Evolutionary conservation across 2,329 filamentous ascomycete genomes (phyloP).

Genomic region (Lachnellula hyalina): DNA sequence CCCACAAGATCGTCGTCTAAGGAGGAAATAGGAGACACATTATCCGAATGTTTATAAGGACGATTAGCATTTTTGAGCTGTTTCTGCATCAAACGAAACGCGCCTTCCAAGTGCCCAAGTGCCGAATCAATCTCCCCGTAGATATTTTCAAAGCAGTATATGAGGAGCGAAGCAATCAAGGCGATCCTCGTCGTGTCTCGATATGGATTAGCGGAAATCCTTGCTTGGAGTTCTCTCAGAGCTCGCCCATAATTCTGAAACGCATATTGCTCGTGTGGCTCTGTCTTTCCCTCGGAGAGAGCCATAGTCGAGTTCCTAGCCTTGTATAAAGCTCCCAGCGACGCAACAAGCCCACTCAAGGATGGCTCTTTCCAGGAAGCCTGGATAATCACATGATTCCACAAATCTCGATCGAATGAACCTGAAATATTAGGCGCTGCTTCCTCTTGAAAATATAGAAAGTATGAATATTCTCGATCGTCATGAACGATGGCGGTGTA

Average conservation of each 20-base stretch:
- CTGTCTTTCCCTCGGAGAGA: background rate
- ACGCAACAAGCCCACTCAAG: constrained; percentile 11
- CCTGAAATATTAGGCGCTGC: constrained; percentile 15
- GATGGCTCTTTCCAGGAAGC: constrained; percentile 13
- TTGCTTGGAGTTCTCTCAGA: constrained; percentile 13
- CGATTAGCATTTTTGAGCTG: constrained; percentile 2
- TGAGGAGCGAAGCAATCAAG: constrained; percentile 21
- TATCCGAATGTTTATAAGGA: constrained; percentile 1
- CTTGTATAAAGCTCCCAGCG: constrained; percentile 20
- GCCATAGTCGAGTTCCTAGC: constrained; percentile 2
- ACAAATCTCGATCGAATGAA: constrained; percentile 11
- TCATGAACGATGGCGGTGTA: constrained; percentile 11
- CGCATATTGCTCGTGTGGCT: constrained; percentile 17
- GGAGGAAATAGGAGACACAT: constrained; percentile 4
- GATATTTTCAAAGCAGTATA: constrained; percentile 22
- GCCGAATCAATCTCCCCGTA: constrained; percentile 16
- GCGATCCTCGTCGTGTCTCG: constrained; percentile 13
- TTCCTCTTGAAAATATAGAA: constrained; percentile 18
- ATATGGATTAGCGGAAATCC: constrained; percentile 1
- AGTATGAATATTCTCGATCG: constrained; percentile 18
- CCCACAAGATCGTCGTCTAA: constrained; percentile 20
- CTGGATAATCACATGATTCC: constrained; percentile 16
- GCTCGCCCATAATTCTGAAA: constrained; percentile 20
- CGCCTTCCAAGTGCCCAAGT: constrained; percentile 11
- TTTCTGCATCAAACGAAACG: constrained; percentile 17